A percentile compares a stretch with the other conserved stretches of the same genome.
phyloP scores from a whole-genome alignment of 1,284 basidiomycete species.

The Cryptococcus neoformans region DNA sequence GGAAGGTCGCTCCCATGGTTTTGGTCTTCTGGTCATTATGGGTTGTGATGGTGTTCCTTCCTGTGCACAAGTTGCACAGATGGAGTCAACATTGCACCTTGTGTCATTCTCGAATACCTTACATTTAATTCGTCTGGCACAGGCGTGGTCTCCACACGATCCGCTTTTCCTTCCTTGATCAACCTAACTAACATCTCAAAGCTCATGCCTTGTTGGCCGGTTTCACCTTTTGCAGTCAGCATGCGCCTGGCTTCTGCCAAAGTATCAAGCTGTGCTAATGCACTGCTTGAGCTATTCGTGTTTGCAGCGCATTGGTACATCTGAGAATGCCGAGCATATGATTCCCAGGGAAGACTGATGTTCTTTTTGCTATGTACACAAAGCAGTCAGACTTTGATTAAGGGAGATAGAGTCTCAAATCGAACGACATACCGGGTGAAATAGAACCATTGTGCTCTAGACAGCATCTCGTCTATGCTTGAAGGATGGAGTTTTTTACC shows the following conservation, averaged over 20 bases:
- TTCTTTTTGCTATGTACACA: conserved; percentile 5
- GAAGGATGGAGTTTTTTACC: conserved; percentile 17
- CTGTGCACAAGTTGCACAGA: conserved; percentile 1
- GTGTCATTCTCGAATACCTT: conserved; percentile 5
- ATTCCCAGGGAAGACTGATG: conserved; percentile 19
- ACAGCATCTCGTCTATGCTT: conserved; percentile 41
- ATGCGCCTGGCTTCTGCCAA: conserved; percentile 24
- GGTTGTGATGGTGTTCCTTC: conserved; percentile 14
- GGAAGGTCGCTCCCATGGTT: conserved; percentile 18
- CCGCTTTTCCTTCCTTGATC: conserved; percentile 33
- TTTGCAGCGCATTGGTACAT: background rate
- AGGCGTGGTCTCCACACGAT: conserved; percentile 24
- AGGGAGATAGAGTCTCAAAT: background rate
- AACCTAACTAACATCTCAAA: conserved; percentile 25
- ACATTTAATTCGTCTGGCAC: conserved; percentile 37
- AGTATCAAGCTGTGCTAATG: conserved; percentile 6
- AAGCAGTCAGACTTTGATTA: background rate
- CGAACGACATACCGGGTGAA: conserved; percentile 26
- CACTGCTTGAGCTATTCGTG: background rate
- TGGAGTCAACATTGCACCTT: background rate
- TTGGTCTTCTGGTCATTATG: conserved; percentile 10
- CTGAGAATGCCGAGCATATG: conserved; percentile 11
- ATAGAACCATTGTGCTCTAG: conserved; percentile 44
- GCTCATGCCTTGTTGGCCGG: conserved; percentile 16
- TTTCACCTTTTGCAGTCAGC: conserved; percentile 11